Conservation (phyloP, 495 filamentous ascomycete species). For the Hypoxylon rickii region DNA sequence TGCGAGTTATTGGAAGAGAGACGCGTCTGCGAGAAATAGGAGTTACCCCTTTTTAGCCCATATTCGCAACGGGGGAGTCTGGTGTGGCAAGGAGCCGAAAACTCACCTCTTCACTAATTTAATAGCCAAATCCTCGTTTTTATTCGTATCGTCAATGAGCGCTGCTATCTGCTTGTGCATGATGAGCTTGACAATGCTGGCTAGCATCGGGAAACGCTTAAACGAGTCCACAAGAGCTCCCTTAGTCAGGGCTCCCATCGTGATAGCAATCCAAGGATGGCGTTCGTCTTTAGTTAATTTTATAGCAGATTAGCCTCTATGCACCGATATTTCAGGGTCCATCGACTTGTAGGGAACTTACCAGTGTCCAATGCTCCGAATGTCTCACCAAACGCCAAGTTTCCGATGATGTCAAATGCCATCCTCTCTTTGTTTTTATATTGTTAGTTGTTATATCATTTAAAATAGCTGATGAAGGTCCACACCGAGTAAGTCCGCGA, state of each 20-base stretch:
- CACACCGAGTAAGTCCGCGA: conserved; percentile 34
- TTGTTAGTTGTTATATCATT: no score
- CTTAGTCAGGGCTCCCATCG: conserved; percentile 37
- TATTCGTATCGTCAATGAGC: conserved; percentile 1
- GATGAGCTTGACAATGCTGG: conserved; percentile 3
- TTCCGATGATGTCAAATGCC: conserved; percentile 40
- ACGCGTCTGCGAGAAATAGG: conserved; percentile 3
- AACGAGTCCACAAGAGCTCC: conserved; percentile 29
- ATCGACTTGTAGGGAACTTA: no score
- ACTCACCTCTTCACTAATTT: conserved; percentile 13
- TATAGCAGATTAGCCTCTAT: not conserved
- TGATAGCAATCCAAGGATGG: conserved; percentile 23
- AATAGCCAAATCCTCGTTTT: conserved; percentile 16
- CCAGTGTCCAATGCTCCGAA: conserved; percentile 41
- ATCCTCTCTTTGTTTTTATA: no score
- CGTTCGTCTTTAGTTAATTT: not conserved
- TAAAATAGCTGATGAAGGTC: no score
- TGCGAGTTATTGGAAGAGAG: conserved; percentile 5
- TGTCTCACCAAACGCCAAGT: conserved; percentile 42
- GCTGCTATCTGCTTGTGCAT: conserved; percentile 13
- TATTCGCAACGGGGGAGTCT: not conserved
- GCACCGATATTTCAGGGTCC: not conserved
- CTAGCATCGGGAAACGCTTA: conserved; percentile 15
- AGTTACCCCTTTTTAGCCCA: not conserved
- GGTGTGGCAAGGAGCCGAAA: not conserved